Evolutionary conservation across 1,284 basidiomycete genomes (phyloP), one percentile per base, ranked within the genome.

Genomic region (Pisolithus thermaeus): DNA sequence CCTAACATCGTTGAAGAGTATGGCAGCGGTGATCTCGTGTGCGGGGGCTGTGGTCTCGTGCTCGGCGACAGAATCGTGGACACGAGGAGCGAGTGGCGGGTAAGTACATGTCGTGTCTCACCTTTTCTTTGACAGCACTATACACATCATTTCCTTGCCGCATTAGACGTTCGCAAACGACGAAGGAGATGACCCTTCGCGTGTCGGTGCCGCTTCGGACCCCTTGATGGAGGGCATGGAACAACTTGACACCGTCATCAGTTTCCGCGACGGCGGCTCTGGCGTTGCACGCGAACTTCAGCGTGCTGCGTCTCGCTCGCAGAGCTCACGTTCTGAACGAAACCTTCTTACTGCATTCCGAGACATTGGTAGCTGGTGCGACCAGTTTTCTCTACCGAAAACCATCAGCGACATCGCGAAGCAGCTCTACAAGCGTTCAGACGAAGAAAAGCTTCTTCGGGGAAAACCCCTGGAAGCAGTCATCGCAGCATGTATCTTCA

Each of bases 111-210:
- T 50, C 52, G 56, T 55, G 43, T 49, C 44, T 38, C 37, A 42
- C 37, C 52, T 43, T 37, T 49, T 53, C 58, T 57, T 59, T 58
- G 62, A 40, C 56, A 52, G 54, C 59, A 56, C 53, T 63, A 61
- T 59, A 59, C 56, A 52, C 56, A 58, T 61, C 47, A 47, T 54
- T 52, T 50, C 43, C 50, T 54, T 55, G 46, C 52, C 49, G 55
- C 50, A 60, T 48, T 79, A 97, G 87, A 99, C 97, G 52, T 99
- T 99, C 71, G 97, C 97, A 59, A 97, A 94, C 62, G 94, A 99
- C 69, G 96, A 98, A 74, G 95, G 96, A 55, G 97, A 99, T 69
- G 97, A 99, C 69, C 96, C 96, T 52, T 99, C 96, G 61, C 97
- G 97, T 90, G 97, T 99, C 59, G 97, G 97, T 74, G 93, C 92